These are phyloP conservation scores for Clonostachys rhizophaga DNA, from an alignment of 2,329 filamentous ascomycete species.

Conservation along the genomic window DNA sequence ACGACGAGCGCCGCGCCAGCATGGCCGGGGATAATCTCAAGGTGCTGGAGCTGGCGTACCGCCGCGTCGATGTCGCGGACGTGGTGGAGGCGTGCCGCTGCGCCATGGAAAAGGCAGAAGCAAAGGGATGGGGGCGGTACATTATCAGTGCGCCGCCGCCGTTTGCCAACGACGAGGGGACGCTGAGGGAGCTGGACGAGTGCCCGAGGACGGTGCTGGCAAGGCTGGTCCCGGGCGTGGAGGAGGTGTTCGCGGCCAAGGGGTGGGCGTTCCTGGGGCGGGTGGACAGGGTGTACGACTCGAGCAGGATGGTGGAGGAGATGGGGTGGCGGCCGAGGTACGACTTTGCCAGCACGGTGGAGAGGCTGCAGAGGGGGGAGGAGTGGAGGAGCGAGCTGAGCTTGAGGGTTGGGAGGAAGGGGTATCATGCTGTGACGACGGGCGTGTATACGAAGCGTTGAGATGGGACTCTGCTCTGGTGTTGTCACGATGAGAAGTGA, in stretches of 20 bases:
- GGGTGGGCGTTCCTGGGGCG: conserved; percentile 29
- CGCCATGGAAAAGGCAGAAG: conserved; percentile 24
- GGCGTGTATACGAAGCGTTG: conserved; percentile 34
- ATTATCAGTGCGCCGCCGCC: conserved; percentile 37
- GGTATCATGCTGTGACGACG: conserved; percentile 35
- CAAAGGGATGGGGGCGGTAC: conserved; percentile 30
- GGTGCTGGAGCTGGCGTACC: conserved; percentile 39
- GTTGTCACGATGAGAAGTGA: too few relatives aligned
- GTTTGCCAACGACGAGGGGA: conserved; percentile 21
- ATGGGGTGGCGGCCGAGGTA: conserved; percentile 35
- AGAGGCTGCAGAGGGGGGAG: conserved; percentile 23
- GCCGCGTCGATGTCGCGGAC: conserved; percentile 36
- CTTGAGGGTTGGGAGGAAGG: conserved; percentile 30
- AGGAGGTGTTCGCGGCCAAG: conserved; percentile 18
- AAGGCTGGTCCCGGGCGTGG: conserved; percentile 14
- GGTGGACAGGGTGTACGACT: conserved; percentile 40
- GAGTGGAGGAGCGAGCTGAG: conserved; percentile 32
- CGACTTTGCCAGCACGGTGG: conserved; percentile 29
- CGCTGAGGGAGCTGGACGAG: conserved; percentile 22
- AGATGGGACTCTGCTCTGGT: background rate
- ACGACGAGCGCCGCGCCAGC: conserved; percentile 26
- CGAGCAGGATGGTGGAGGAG: conserved; percentile 29
- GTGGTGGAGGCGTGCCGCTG: conserved; percentile 33
- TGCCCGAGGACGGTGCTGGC: conserved; percentile 22
- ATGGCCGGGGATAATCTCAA: conserved; percentile 38